A percentile compares a stretch with the other conserved stretches of the same genome.
These are phyloP conservation scores for Blastomyces parvus DNA, from an alignment of 2,329 filamentous ascomycete genomes.

Conservation along the genomic window DNA sequence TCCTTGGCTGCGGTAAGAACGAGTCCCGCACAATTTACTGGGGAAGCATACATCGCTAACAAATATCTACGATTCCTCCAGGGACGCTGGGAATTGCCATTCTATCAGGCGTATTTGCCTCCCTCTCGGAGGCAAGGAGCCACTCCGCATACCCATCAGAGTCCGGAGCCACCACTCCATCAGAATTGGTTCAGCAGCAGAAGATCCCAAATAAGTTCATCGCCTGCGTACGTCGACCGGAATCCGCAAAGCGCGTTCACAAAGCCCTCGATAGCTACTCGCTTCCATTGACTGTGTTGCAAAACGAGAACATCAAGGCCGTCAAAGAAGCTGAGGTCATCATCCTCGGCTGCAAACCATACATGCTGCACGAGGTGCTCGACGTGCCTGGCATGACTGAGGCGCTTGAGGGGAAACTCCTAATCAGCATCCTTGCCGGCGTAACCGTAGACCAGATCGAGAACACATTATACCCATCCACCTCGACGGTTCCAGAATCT, in stretches of 20 bases:
- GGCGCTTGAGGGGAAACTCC: constrained; percentile 66
- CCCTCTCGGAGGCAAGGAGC: constrained; percentile 48
- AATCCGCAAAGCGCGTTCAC: constrained; percentile 60
- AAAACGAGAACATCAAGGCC: constrained; percentile 61
- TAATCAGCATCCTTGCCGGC: constrained; percentile 74
- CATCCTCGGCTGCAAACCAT: constrained; percentile 71
- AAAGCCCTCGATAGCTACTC: constrained; percentile 55
- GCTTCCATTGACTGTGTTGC: constrained; percentile 54
- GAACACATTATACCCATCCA: constrained; percentile 50
- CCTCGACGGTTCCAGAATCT: constrained; percentile 31
- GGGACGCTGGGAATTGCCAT: constrained; percentile 82
- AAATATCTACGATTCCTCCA: constrained; percentile 26
- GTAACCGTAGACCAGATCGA: constrained; percentile 62
- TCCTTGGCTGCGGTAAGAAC: constrained; percentile 68
- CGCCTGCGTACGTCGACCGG: constrained; percentile 64
- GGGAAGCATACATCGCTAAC: constrained; percentile 7
- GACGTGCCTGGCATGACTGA: constrained; percentile 57
- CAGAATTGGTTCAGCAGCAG: constrained; percentile 37
- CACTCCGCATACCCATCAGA: constrained; percentile 24
- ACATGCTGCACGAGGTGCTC: constrained; percentile 61
- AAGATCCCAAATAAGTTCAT: constrained; percentile 66
- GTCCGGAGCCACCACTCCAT: constrained; percentile 31
- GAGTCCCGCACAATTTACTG: neutral
- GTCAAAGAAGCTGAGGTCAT: constrained; percentile 61
- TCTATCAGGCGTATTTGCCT: constrained; percentile 66